These are phyloP conservation scores for Salix exigua DNA, from an alignment of 345 rosid genomes.

Conservation along the genomic window DNA sequence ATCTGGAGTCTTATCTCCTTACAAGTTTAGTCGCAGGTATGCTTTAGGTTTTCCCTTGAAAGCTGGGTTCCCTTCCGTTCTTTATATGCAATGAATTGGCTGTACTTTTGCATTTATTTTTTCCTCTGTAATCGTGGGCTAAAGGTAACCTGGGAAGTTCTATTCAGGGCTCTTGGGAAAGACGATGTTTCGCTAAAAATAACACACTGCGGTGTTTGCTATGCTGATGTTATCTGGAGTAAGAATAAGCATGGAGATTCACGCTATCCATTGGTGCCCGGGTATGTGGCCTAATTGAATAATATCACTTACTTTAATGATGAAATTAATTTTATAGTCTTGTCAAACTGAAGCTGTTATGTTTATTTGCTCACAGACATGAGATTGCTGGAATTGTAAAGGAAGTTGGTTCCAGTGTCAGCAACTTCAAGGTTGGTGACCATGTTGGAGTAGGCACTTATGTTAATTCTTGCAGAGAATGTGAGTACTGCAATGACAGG, in stretches of 20 bases:
- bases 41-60: background rate
- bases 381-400: conserved; percentile 80
- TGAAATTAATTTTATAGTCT: background rate
- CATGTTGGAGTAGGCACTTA: conserved; percentile 88
- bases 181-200: conserved; percentile 73
- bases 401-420: conserved; percentile 72
- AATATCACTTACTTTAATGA: background rate
- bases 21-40: conserved; percentile 16
- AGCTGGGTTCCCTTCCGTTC: background rate
- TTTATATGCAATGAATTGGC: background rate
- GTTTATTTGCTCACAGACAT: conserved; percentile 44
- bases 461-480: conserved; percentile 76
- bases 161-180: conserved; percentile 48
- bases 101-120: too few relatives aligned
- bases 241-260: conserved; percentile 56
- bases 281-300: conserved; percentile 41
- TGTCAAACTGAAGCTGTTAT: conserved; percentile 8
- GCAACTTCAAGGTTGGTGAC: conserved; percentile 64
- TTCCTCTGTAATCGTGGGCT: too few relatives aligned
- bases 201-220: conserved; percentile 89
- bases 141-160: background rate
- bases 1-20: conserved; percentile 15
- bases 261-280: conserved; percentile 84
- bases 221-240: conserved; percentile 79
- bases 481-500: conserved; percentile 58